Conservation (phyloP, 116 monocot species). For the Iris pallida region DNA sequence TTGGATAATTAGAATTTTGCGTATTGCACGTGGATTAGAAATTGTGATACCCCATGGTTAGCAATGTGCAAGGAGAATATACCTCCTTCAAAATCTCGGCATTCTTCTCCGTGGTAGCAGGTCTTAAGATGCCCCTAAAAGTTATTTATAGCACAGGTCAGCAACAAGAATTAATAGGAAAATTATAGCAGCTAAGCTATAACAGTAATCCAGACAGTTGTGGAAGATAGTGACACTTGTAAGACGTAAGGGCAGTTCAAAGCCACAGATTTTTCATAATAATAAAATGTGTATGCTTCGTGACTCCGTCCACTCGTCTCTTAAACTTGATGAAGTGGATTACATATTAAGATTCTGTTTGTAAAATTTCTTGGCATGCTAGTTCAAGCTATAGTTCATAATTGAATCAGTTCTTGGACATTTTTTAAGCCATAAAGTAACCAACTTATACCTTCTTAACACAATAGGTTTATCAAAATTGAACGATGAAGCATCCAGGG, state of each 20-base stretch:
- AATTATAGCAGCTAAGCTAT: neutral
- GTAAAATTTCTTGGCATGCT: too few relatives aligned
- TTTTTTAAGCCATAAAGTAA: too few relatives aligned
- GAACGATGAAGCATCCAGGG: neutral
- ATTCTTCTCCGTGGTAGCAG: constrained; percentile 64
- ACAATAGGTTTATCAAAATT: constrained; percentile 44
- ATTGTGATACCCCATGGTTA: neutral
- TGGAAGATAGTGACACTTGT: too few relatives aligned
- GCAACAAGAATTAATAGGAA: neutral
- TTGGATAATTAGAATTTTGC: constrained; percentile 4
- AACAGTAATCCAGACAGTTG: too few relatives aligned
- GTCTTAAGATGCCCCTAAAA: constrained; percentile 81
- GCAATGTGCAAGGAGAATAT: constrained; percentile 5
- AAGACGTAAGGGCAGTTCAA: too few relatives aligned
- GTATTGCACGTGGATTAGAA: neutral
- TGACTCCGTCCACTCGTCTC: too few relatives aligned
- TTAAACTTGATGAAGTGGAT: too few relatives aligned
- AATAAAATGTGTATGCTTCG: too few relatives aligned
- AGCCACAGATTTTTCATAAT: too few relatives aligned
- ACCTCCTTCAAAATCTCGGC: constrained; percentile 72
- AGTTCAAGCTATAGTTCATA: too few relatives aligned
- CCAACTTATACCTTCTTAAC: constrained; percentile 65
- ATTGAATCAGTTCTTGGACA: too few relatives aligned
- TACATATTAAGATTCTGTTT: too few relatives aligned
- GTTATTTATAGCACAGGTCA: constrained; percentile 9